Conservation (phyloP, 2,329 filamentous ascomycete species). For the Lasiodiplodia citricola region DNA sequence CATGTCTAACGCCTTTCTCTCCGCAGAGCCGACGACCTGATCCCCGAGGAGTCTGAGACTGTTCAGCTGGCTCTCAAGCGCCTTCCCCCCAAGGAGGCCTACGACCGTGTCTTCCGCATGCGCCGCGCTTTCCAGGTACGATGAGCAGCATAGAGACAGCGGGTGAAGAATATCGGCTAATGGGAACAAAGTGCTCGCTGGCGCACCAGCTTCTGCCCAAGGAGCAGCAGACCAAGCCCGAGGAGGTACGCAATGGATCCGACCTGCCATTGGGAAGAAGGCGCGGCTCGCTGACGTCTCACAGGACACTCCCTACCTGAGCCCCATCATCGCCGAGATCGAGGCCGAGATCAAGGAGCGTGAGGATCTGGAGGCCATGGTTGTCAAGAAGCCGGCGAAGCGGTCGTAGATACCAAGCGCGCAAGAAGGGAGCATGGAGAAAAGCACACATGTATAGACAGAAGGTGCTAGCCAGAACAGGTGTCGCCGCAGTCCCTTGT, state of each 20-base stretch:
- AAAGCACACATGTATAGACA: constrained; percentile 12
- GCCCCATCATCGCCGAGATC: constrained; percentile 70
- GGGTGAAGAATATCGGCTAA: constrained; percentile 19
- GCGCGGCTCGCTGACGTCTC: constrained; percentile 30
- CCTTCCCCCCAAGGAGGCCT: constrained; percentile 85
- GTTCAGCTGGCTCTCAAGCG: constrained; percentile 90
- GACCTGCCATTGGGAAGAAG: neutral
- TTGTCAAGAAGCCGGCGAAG: constrained; percentile 54
- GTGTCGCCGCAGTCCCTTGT: constrained; percentile 31
- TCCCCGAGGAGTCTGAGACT: constrained; percentile 87
- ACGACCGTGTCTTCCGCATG: constrained; percentile 97
- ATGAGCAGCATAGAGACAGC: neutral
- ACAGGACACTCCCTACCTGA: constrained; percentile 71
- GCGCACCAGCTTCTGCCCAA: constrained; percentile 69
- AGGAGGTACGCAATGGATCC: constrained; percentile 58
- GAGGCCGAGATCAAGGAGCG: constrained; percentile 71
- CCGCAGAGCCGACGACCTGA: constrained; percentile 87
- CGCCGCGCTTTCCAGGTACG: constrained; percentile 88
- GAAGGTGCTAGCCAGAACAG: neutral
- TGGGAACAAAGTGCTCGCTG: constrained; percentile 63
- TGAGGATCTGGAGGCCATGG: constrained; percentile 70
- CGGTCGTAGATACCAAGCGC: constrained; percentile 31
- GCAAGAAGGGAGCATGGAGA: constrained; percentile 7
- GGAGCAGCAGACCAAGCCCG: constrained; percentile 70
- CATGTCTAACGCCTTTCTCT: constrained; percentile 37